Base-by-base conservation (phyloP, 352 stramenopile species). In the Globisporangium camurandrum region DNA sequence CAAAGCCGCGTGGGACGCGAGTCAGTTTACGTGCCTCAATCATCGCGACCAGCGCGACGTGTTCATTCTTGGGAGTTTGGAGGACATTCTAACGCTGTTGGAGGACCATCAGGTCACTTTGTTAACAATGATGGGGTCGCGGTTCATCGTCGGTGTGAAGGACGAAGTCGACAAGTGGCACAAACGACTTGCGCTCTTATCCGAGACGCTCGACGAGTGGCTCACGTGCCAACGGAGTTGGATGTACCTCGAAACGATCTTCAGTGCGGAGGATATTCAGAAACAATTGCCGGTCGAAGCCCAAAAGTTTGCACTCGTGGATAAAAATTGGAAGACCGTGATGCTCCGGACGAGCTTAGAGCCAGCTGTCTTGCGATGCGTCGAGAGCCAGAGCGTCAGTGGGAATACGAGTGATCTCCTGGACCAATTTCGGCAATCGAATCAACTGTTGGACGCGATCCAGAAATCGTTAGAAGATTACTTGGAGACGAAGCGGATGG, bases 381-480 rank as follows among this genome's bases (percentile, higher is more conserved):
- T 96, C 16, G 85, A 93, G 26, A 75, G 59, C 30, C 84, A 83
- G 2, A 56, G 63, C 0, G 30, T 8, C 30, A 34, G 30, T 12
- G 30, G 8, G 30, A n/a, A n/a, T n/a, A 34, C 30, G 30, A 34
- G 8, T 1, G 77, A 89, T 12, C 67, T 93, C 23, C 66, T 94
- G 10, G 79, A 94, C 14, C 77, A 90, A 49, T 94, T 95, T 37
- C 73, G 80, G 19, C 73, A 84, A 62, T 87, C 77, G 22, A 96
- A 96, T 49, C 66, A 63, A 19, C 63, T 94, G 12, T 66, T 96
- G 2, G 88, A 97, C 59, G 84, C 93, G 56, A 96, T 97, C 28
- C 86, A 96, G 56, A 96, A 96, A 37, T 93, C 79, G 11, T 61
- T 97, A 1, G 87, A 97, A 61, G 84, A 96, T 50, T 97, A 97